Evolutionary conservation across 1,139 yeast genomes (phyloP).

Genomic region (Zygosaccharomyces sapae): DNA sequence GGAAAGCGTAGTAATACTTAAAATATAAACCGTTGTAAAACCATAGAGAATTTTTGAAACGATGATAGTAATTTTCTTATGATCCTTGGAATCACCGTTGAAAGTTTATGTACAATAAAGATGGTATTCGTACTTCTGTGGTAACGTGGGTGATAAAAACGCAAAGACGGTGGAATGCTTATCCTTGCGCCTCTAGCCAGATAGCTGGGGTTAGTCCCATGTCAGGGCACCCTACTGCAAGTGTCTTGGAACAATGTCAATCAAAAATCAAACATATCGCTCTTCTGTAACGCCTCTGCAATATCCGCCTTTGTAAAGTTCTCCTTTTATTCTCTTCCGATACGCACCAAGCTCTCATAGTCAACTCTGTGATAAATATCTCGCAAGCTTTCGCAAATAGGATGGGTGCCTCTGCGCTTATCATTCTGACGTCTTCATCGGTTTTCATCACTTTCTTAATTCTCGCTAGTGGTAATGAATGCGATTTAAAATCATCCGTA

Average conservation of each 20-base stretch:
- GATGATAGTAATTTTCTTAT: neutral
- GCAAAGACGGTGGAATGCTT: too few relatives aligned
- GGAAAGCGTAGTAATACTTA: neutral
- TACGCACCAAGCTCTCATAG: slow-evolving; percentile 98
- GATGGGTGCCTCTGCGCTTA: slow-evolving; percentile 96
- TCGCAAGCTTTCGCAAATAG: slow-evolving; percentile 97
- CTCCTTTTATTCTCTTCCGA: slow-evolving; percentile 95
- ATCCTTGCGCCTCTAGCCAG: too few relatives aligned
- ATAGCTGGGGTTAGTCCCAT: too few relatives aligned
- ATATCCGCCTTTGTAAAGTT: slow-evolving; percentile 89
- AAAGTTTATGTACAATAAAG: neutral
- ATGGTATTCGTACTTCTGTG: too few relatives aligned
- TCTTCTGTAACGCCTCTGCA: slow-evolving; percentile 89
- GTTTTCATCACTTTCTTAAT: slow-evolving; percentile 94
- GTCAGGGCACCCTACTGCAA: slow-evolving; percentile 6
- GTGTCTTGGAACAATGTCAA: slow-evolving; percentile 84
- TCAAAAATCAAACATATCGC: slow-evolving; percentile 94
- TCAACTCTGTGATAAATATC: slow-evolving; percentile 88
- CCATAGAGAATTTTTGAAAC: neutral
- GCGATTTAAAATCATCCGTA: slow-evolving; percentile 73
- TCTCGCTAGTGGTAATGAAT: slow-evolving; percentile 89
- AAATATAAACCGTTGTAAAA: neutral
- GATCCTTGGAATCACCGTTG: neutral
- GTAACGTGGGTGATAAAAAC: neutral
- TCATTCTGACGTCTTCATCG: slow-evolving; percentile 96